phyloP scores from a whole-genome alignment of 208 protist species.

The Trypanosoma scelopori region DNA sequence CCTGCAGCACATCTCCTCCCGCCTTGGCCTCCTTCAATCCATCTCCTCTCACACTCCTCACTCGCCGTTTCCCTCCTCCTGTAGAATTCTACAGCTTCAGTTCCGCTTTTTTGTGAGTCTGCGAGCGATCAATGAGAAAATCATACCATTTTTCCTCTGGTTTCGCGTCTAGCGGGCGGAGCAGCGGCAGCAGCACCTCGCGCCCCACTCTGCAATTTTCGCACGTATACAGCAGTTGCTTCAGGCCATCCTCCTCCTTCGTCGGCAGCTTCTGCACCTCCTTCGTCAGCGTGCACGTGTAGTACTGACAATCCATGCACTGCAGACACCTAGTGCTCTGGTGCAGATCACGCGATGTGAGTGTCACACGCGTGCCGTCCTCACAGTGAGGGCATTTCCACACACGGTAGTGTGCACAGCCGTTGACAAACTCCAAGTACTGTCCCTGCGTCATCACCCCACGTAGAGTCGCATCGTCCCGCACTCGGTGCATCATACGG shows the following conservation, averaged over 20 bases:
- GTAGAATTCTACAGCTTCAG: slow-evolving; percentile 41
- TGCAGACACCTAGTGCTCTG: slow-evolving; percentile 78
- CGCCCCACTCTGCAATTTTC: slow-evolving; percentile 73
- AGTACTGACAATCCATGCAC: slow-evolving; percentile 88
- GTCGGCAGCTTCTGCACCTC: slow-evolving; percentile 77
- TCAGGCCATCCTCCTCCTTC: slow-evolving; percentile 80
- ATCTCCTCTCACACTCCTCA: not conserved
- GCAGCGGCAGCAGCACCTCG: slow-evolving; percentile 78
- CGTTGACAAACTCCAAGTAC: slow-evolving; percentile 75
- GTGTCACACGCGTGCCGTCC: slow-evolving; percentile 43
- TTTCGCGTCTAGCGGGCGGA: slow-evolving; percentile 68
- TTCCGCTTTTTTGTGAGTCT: slow-evolving; percentile 53
- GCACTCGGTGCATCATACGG: slow-evolving; percentile 69
- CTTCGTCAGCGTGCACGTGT: slow-evolving; percentile 75
- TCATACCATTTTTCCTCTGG: slow-evolving; percentile 78
- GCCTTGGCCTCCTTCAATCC: not conserved
- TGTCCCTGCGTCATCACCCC: slow-evolving; percentile 67
- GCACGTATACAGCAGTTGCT: slow-evolving; percentile 74
- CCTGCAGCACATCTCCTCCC: not conserved
- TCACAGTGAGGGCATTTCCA: slow-evolving; percentile 77
- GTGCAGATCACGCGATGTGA: slow-evolving; percentile 80
- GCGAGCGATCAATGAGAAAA: slow-evolving; percentile 67
- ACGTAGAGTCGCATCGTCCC: slow-evolving; percentile 63
- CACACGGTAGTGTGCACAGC: slow-evolving; percentile 80
- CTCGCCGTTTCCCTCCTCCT: not conserved